Base-by-base conservation (phyloP, 306 rosid genomes). In the Vicia sativa region DNA sequence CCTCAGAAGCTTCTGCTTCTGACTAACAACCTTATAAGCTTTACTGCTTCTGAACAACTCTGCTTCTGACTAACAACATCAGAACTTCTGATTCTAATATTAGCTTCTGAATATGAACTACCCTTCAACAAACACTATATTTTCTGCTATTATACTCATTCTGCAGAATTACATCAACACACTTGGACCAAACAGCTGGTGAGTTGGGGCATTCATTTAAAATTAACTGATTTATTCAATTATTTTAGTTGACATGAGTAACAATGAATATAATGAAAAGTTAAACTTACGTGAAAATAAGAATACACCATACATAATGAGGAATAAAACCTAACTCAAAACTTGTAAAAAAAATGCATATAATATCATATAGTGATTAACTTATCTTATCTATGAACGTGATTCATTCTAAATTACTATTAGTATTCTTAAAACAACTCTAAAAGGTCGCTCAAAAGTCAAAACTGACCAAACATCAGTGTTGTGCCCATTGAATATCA, bases 401-500 rank as follows among this genome's bases (percentile, higher is more conserved):
- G n/a, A n/a, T 63, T 64, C 50, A 63, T 21, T 68, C 70, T 50
- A 50, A 34, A 60, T 60, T 9, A 26, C 29, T 26, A 68, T 21
- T 12, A 16, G 28, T 54, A 67, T 26, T 42, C 3, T 26, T 66
- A 56, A 38, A 35, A n/a, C 29, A 11, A 35, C 48, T 59, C 74
- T 43, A 60, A 9, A 41, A 71, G 67, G n/a, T 45, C n/a, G n/a
- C n/a, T n/a, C n/a, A n/a, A n/a, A n/a, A 41, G 42, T 11, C 29
- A 38, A 25, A 26, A 55, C 67, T 44, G 73, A 21, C 11, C 53
- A 34, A 43, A 28, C 21, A 57, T 84, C 70, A 92, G 85, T 87
- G 96, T 55, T 92, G 98, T 1, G 95, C 55, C 98, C 96, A 92
- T 64, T 90, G 91, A 31, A 92, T 92, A 0, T 86, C 84, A 87